A percentile compares a stretch with the other conserved stretches of the same genome.
Conservation (phyloP, 2,329 filamentous ascomycete genomes). For the Diaporthe velutina region DNA sequence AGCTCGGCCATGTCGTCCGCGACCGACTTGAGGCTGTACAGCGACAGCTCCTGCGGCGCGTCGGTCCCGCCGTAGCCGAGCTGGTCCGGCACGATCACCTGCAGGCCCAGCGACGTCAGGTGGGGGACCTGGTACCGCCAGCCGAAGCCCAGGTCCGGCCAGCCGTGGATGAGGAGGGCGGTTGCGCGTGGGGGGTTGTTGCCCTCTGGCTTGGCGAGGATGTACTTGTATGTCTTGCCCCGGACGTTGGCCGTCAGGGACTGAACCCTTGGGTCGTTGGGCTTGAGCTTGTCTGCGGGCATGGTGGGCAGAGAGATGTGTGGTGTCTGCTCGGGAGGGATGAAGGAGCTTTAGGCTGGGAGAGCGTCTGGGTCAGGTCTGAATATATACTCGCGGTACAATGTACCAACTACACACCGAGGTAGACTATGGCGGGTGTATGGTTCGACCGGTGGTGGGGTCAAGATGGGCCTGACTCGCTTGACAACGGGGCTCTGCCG, state of each 20-base stretch:
- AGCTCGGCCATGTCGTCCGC: slow-evolving; percentile 82
- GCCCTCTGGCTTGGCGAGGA: slow-evolving; percentile 64
- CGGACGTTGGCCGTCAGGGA: slow-evolving; percentile 74
- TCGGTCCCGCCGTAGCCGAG: slow-evolving; percentile 87
- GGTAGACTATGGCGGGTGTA: neutral
- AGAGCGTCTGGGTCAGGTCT: neutral
- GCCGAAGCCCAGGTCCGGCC: slow-evolving; percentile 84
- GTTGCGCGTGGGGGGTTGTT: slow-evolving; percentile 46
- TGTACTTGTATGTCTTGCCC: slow-evolving; percentile 78
- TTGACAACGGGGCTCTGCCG: slow-evolving; percentile 10
- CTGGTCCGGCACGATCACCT: slow-evolving; percentile 87
- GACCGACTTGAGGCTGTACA: slow-evolving; percentile 80
- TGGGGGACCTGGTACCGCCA: slow-evolving; percentile 92
- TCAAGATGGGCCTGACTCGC: slow-evolving; percentile 13
- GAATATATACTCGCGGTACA: neutral
- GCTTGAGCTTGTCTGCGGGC: slow-evolving; percentile 73
- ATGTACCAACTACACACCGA: neutral
- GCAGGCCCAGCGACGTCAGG: slow-evolving; percentile 78
- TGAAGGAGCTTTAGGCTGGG: neutral
- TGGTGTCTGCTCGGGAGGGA: neutral
- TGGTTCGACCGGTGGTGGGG: slow-evolving; percentile 19
- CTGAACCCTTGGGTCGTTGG: slow-evolving; percentile 75
- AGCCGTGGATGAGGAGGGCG: slow-evolving; percentile 74
- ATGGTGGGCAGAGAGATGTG: slow-evolving; percentile 44
- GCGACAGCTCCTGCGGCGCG: slow-evolving; percentile 70